phyloP scores from a whole-genome alignment of 495 filamentous ascomycete species.

The Pyrenula aspistea region DNA sequence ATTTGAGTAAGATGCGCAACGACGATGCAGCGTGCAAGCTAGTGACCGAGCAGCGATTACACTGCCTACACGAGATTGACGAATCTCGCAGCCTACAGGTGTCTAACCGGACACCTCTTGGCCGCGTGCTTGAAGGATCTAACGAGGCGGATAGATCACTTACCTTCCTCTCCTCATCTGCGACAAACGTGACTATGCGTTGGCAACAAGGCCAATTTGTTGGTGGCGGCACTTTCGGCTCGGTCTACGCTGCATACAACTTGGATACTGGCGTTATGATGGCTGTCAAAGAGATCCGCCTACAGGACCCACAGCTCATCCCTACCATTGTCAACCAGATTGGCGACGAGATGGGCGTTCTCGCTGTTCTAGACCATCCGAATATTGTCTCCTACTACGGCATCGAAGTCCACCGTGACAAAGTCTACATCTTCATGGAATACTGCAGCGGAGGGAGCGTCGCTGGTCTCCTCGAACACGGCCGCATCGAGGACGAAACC shows the following conservation, averaged over 20 bases:
- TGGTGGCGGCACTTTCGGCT: constrained; percentile 92
- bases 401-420: constrained; percentile 95
- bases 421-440: constrained; percentile 99
- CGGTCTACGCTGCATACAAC: constrained; percentile 94
- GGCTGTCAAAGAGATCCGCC: constrained; percentile 96
- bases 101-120: constrained; percentile 79
- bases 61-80: constrained; percentile 63
- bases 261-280: constrained; percentile 90
- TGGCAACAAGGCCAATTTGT: constrained; percentile 99
- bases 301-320: constrained; percentile 93
- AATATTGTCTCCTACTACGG: constrained; percentile 97
- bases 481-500: constrained; percentile 93
- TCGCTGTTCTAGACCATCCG: constrained; percentile 90
- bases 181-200: constrained; percentile 84
- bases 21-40: constrained; percentile 72
- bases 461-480: constrained; percentile 84
- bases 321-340: constrained; percentile 88
- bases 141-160: constrained; percentile 93
- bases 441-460: constrained; percentile 93
- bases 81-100: constrained; percentile 63
- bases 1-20: constrained; percentile 63
- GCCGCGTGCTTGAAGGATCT: constrained; percentile 80
- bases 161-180: constrained; percentile 82
- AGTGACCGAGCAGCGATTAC: constrained; percentile 60
- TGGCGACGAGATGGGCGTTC: constrained; percentile 90